Conservation (phyloP, 805 yeast genomes). For the Lachancea sp. region DNA sequence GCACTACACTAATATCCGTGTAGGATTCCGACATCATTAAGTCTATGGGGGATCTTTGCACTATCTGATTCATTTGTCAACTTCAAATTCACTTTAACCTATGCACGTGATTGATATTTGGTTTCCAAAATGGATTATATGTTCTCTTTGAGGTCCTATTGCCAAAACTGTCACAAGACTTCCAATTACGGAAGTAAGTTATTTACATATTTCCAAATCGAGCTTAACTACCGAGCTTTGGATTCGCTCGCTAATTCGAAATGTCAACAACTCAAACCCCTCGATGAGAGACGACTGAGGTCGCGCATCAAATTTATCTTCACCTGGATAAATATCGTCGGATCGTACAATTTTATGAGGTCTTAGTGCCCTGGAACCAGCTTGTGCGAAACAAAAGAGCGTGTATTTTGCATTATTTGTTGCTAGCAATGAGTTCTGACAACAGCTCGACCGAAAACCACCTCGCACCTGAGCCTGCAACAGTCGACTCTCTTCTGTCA, state of each 20-base stretch:
- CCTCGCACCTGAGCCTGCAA: constrained; percentile 6
- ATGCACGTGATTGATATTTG: too few relatives aligned
- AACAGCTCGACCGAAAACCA: background rate
- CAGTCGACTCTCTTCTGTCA: constrained; percentile 26
- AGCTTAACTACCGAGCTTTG: background rate
- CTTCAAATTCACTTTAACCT: too few relatives aligned
- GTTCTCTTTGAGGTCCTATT: background rate
- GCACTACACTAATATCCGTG: too few relatives aligned
- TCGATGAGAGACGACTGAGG: background rate
- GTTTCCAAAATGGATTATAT: background rate
- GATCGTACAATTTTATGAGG: too few relatives aligned
- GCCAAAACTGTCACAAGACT: background rate
- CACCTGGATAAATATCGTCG: too few relatives aligned
- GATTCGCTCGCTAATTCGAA: background rate
- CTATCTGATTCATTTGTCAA: too few relatives aligned
- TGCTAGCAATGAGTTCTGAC: constrained; percentile 1
- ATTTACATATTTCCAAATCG: constrained; percentile 2
- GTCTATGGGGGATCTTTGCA: too few relatives aligned
- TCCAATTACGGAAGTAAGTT: background rate
- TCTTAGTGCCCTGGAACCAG: too few relatives aligned
- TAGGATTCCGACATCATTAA: too few relatives aligned
- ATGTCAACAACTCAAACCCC: background rate
- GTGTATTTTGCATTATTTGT: too few relatives aligned
- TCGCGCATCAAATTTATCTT: too few relatives aligned
- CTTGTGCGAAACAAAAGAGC: too few relatives aligned